These are phyloP conservation scores for Quaeritorhiza haematococci DNA, from an alignment of 371 early-diverging fungal species.

Conservation along the genomic window DNA sequence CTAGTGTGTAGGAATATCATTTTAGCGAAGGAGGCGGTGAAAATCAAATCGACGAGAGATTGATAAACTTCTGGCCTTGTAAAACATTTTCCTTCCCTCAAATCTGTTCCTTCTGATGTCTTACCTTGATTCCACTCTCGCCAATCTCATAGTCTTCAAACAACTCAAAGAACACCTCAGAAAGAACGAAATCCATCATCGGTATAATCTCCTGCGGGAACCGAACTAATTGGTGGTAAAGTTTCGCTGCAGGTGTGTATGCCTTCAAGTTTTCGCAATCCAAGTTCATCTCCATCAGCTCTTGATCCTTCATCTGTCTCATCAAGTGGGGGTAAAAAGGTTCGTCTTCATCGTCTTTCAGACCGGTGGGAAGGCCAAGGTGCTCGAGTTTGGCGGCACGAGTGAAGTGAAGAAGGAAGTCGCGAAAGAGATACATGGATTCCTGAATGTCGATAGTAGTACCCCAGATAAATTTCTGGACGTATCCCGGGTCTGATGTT, in stretches of 20 bases:
- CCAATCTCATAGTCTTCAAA: slow-evolving; percentile 60
- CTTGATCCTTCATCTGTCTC: slow-evolving; percentile 17
- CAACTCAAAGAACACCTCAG: slow-evolving; percentile 70
- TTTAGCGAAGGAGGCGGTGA: slow-evolving; percentile 9
- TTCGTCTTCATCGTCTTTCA: slow-evolving; percentile 44
- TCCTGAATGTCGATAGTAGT: slow-evolving; percentile 95
- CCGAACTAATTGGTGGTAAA: slow-evolving; percentile 82
- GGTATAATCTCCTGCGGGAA: slow-evolving; percentile 99
- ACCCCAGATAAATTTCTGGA: slow-evolving; percentile 85
- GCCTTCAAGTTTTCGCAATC: slow-evolving; percentile 82
- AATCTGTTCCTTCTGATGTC: too few relatives aligned
- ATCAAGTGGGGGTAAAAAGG: slow-evolving; percentile 71
- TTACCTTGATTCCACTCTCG: too few relatives aligned
- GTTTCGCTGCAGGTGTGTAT: slow-evolving; percentile 53
- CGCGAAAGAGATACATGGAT: slow-evolving; percentile 79
- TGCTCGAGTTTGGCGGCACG: slow-evolving; percentile 53
- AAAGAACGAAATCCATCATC: slow-evolving; percentile 85
- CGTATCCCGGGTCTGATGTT: slow-evolving; percentile 19
- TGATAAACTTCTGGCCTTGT: too few relatives aligned
- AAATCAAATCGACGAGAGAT: too few relatives aligned
- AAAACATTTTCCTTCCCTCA: too few relatives aligned
- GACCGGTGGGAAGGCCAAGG: neutral
- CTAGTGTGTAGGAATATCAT: slow-evolving; percentile 32
- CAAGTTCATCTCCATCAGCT: slow-evolving; percentile 66
- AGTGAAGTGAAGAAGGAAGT: slow-evolving; percentile 81